Percentiles rank a stretch among this genome's conserved stretches.
Conservation (phyloP, 495 filamentous ascomycete species). For the Amphirosellinia nigrospora region DNA sequence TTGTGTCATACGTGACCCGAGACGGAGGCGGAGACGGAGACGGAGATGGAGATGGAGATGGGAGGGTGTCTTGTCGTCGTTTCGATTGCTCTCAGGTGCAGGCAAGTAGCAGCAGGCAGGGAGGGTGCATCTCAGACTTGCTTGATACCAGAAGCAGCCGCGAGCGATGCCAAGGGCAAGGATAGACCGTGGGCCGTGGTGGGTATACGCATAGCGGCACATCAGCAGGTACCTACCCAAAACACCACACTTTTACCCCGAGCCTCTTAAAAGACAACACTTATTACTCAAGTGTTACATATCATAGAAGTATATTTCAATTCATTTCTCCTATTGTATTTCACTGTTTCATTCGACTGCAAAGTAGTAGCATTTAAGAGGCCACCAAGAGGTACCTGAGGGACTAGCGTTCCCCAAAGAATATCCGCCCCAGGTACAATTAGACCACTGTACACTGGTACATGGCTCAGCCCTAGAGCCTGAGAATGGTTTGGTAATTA, state of each 20-base stretch:
- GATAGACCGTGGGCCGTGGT: background rate
- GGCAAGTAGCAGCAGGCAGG: conserved; percentile 8
- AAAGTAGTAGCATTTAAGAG: too few species aligned
- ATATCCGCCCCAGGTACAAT: too few species aligned
- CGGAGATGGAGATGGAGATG: too few species aligned
- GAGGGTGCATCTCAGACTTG: conserved; percentile 21
- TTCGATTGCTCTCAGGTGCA: conserved; percentile 11
- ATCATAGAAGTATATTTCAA: too few species aligned
- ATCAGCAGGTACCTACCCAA: background rate
- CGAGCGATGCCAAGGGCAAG: conserved; percentile 5
- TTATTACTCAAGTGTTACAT: too few species aligned
- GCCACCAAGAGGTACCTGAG: too few species aligned
- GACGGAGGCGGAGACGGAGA: conserved; percentile 5
- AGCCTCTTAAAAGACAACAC: too few species aligned
- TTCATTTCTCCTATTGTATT: too few species aligned
- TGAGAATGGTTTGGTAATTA: background rate
- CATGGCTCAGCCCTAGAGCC: background rate
- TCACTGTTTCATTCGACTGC: too few species aligned
- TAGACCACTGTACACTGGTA: too few species aligned
- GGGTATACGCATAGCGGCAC: conserved; percentile 16
- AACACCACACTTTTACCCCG: too few species aligned
- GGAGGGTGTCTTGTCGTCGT: conserved; percentile 6
- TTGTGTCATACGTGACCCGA: conserved; percentile 12
- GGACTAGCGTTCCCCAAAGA: too few species aligned
- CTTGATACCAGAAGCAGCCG: background rate